Base-by-base conservation (phyloP, 1,284 basidiomycete species). In the Salmacisia buchloeana region DNA sequence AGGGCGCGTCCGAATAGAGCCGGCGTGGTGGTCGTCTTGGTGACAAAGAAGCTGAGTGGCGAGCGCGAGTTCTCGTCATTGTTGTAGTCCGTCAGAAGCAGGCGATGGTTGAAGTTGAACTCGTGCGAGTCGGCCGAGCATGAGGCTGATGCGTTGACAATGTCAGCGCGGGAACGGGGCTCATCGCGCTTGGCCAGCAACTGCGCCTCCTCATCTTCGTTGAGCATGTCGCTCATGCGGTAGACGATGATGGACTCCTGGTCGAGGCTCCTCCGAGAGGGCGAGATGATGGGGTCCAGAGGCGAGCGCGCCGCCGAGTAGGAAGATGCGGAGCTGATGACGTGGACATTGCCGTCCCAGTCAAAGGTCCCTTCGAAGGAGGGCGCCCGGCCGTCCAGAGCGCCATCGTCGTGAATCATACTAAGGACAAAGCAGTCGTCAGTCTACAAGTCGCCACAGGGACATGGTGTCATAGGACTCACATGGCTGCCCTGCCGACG, bases 271-370 rank as follows among this genome's bases (percentile, higher is more conserved):
- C 70, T 67, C 7, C 49, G 49, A n/a, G 29, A 54, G 27, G 6
- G n/a, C 12, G 35, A 25, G 10, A 36, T 6, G 21, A 27, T 12
- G 13, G 35, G 36, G 23, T 39, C 31, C 21, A 39, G 34, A 9
- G 33, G n/a, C 27, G 56, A 58, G 35, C 56, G 56, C n/a, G 27
- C 27, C 12, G 49, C 49, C 6, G 25, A 13, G 63, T 73, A 76
- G 56, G 60, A 67, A 1, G 27, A n/a, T 2, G 69, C 62, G 13
- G 65, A 60, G 27, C 69, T 67, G 61, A 76, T 64, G 58, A 65
- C 63, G 46, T 76, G 74, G 15, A 68, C 65, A 60, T 76, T 75
- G 57, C 71, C 72, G 29, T 66, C 59, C 73, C 73, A 74, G 45
- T 68, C 67, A 45, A 76, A 76, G 46, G 66, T 69, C 46, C 74